Evolutionary conservation across 164 flowering plant species (phyloP).

Genomic region (Aristolochia contorta): DNA sequence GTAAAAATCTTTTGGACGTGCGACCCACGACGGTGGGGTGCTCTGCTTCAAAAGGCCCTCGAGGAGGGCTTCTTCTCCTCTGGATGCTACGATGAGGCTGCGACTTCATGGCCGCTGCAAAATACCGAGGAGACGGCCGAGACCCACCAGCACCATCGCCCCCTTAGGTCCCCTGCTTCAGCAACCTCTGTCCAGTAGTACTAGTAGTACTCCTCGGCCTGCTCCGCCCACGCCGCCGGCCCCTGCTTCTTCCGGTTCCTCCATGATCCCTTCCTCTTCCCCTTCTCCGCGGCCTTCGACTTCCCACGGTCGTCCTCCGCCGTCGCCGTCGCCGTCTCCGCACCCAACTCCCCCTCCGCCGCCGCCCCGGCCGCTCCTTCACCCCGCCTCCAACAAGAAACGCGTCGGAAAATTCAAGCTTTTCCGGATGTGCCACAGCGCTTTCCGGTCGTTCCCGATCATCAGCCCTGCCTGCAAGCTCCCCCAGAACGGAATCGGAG

Average conservation of each 20-base stretch:
- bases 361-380: not conserved
- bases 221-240: too few relatives aligned
- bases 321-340: not conserved
- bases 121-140: not conserved
- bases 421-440: slow-evolving; percentile 18
- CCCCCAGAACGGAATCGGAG: slow-evolving; percentile 27
- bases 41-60: not conserved
- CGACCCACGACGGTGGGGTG: not conserved
- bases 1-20: not conserved
- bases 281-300: not conserved
- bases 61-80: not conserved
- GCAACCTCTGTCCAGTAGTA: too few relatives aligned
- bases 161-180: not conserved
- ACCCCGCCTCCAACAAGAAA: not conserved
- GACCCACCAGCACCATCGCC: slow-evolving; percentile 1
- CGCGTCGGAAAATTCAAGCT: not conserved
- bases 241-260: not conserved
- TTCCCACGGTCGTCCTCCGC: not conserved
- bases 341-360: not conserved
- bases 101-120: not conserved
- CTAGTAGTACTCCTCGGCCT: too few relatives aligned
- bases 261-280: not conserved
- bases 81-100: not conserved
- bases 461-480: slow-evolving; percentile 39
- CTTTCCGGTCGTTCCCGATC: slow-evolving; percentile 62